Evolutionary conservation across 2,329 filamentous ascomycete genomes (phyloP), one percentile per base, ranked within the genome.

Genomic region (Sporothrix protearum): DNA sequence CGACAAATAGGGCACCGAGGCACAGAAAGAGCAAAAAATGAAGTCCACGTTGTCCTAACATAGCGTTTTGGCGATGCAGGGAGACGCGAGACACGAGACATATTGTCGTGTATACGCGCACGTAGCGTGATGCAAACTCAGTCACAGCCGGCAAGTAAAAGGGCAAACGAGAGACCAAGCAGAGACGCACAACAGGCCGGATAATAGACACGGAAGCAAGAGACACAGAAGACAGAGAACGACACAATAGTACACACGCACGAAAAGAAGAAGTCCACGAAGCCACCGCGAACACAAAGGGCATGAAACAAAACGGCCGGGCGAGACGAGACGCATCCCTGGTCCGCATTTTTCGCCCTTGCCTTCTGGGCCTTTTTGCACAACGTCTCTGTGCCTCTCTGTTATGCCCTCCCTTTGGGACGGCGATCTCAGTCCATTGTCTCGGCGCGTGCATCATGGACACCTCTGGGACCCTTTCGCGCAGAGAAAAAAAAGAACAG

Each of bases 291-390:
- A 68, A 28, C 47, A 61, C 61, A 61, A 36, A 49, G n/a, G 36
- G 51, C 51, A 63, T 66, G 66, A 71, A 64, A 71, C 71, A 66
- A 68, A 71, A 71, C 33, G 47, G 68, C 68, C 55, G 55, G n/a
- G 64, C 55, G 42, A 53, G 55, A 70, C 68, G n/a, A 53, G 42
- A 64, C 55, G 42, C 25, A 33, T 63, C 45, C 68, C 68, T 64
- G 42, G 55, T 10, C 30, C 47, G 49, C 22, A 7, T 30, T 61
- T 25, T 36, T 36, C 4, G 28, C 28, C n/a, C 9, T 67, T 22
- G 8, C 28, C 42, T 36, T 36, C n/a, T 61, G 16, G n/a, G 30
- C 64, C 8, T 33, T 30, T 36, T 47, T 14, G 49, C 51, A 30
- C 51, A 45, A 42, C 67, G 22, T 57, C 39, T 69, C 47, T 19